A percentile compares a stretch with the other conserved stretches of the same genome.
Conservation (phyloP, 2,329 filamentous ascomycete species). For the Cladosporium sp. region DNA sequence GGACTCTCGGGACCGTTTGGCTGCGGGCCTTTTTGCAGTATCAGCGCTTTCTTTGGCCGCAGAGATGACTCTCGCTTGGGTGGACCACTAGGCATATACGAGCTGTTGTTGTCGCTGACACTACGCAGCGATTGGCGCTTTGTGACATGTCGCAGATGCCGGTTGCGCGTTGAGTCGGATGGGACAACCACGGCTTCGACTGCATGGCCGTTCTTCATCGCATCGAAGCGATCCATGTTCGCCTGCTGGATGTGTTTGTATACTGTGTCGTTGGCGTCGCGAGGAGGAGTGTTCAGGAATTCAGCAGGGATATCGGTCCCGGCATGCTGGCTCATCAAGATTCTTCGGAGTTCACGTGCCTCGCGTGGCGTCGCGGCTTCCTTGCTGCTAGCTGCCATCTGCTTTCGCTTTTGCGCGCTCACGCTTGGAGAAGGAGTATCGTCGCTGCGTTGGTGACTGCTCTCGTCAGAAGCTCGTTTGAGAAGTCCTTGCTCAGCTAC, state of each 20-base stretch:
- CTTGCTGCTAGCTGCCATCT: not conserved
- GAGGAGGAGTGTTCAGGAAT: conserved; percentile 15
- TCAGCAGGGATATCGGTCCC: conserved; percentile 16
- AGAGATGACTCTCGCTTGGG: not conserved
- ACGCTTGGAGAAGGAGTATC: conserved; percentile 12
- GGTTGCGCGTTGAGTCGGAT: conserved; percentile 8
- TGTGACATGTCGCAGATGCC: conserved; percentile 13
- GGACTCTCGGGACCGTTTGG: not conserved
- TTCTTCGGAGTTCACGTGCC: not conserved
- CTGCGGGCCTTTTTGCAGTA: not conserved
- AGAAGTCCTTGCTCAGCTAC: conserved; percentile 10
- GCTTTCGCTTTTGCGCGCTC: conserved; percentile 1
- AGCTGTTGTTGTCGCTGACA: conserved; percentile 14
- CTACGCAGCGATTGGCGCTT: conserved; percentile 19
- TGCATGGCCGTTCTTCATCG: conserved; percentile 6
- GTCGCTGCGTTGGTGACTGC: conserved; percentile 8
- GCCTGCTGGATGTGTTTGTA: conserved; percentile 20
- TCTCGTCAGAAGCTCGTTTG: conserved; percentile 14
- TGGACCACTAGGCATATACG: conserved; percentile 3
- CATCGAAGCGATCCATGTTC: conserved; percentile 20
- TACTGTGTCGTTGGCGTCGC: conserved; percentile 15
- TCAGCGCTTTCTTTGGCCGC: conserved; percentile 3
- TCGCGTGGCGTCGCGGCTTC: conserved; percentile 6
- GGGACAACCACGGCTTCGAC: conserved; percentile 13
- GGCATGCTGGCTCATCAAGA: conserved; percentile 12